Evolutionary conservation across 768 basidiomycete genomes (phyloP), one percentile per base, ranked within the genome.

Genomic region (Multifurca ochricompacta): DNA sequence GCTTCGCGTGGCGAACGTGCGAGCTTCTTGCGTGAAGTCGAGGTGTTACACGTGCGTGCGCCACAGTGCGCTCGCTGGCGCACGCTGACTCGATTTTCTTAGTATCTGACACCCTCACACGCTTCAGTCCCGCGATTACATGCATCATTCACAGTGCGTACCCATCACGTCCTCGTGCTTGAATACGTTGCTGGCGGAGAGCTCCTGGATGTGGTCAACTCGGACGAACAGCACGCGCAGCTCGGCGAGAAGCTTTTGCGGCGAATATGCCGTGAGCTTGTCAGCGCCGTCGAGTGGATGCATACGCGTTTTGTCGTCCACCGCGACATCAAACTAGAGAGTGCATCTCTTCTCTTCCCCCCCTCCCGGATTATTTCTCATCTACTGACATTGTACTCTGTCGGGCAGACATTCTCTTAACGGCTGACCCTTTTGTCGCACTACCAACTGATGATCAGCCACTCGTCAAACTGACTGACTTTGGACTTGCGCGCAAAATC

Each of bases 251-350:
- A 69, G 6, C 75, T 86, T 16, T 69, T 91, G 3, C 69, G 79
- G 41, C 69, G 88, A 25, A 82, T 93, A 43, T 91, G 84, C 75
- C 73, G 74, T 31, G 92, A 93, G 68, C 73, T 95, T 3, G 81
- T 78, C 54, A 76, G 77, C 32, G 91, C 84, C 6, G 85, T 93
- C 0, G 82, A 80, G 5, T 95, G 90, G 88, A 83, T 95, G 80
- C 91, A 95, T 63, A 74, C 79, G 35, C 85, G 87, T 13, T 83
- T 83, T 1, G 75, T 93, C 36, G 91, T 95, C 1, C 92, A 95
- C 68, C 77, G 92, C 3, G 92, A 94, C 69, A 82, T 95, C 70
- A 95, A 95, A 70, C 80, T 85, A n/a, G 83, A 85, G 67, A 84
- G 82, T 83, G 54, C 43, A 80, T 71, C 23, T 14, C 30, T 34